These are phyloP conservation scores for Candida oleophila DNA, from an alignment of 805 yeast genomes.

Conservation along the genomic window DNA sequence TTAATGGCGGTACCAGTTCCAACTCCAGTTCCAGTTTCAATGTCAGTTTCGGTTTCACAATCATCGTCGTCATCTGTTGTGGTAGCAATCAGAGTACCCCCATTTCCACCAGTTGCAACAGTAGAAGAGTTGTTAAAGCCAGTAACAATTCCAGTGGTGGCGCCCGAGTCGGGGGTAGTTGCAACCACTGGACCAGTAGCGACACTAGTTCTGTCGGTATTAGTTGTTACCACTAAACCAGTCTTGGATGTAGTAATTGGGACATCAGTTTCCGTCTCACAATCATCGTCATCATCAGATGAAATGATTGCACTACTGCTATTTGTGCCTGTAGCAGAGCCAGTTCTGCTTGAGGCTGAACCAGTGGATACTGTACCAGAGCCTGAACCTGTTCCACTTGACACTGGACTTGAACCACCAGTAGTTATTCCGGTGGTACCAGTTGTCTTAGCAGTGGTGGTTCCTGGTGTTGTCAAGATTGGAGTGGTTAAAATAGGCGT, in stretches of 20 bases:
- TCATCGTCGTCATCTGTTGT: constrained; percentile 8
- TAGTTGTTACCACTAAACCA: background rate
- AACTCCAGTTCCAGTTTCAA: background rate
- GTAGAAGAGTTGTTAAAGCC: constrained; percentile 4
- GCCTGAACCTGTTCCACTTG: constrained; percentile 4
- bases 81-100: constrained; percentile 1
- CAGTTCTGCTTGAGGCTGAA: too few relatives aligned
- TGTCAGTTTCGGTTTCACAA: constrained; percentile 11
- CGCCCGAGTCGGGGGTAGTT: constrained; percentile 3
- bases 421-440: background rate
- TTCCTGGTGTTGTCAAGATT: background rate
- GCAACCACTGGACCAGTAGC: constrained; percentile 4
- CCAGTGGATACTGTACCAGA: constrained; percentile 7
- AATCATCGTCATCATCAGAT: constrained; percentile 11
- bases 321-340: too few relatives aligned
- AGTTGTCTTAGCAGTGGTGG: background rate
- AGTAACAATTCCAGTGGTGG: constrained; percentile 7
- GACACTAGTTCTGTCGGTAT: background rate
- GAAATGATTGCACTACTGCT: background rate
- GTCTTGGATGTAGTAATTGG: background rate
- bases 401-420: background rate
- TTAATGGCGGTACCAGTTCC: constrained; percentile 1
- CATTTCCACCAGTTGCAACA: constrained; percentile 1
- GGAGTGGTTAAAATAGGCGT: background rate
- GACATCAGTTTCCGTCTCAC: constrained; percentile 8